These are phyloP conservation scores for Collybia nuda DNA, from an alignment of 768 basidiomycete genomes.

Conservation along the genomic window DNA sequence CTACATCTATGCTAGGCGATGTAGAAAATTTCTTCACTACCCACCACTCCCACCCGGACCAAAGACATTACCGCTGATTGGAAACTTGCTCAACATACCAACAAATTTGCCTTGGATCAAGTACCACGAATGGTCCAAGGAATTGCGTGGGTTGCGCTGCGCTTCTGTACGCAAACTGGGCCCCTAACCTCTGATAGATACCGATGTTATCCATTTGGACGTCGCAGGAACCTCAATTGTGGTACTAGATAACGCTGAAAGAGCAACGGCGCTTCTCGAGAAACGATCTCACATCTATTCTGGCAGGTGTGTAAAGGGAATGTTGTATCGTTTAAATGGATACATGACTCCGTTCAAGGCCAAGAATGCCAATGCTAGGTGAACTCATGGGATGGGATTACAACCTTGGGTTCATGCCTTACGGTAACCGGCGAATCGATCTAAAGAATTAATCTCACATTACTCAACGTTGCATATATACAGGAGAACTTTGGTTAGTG, in stretches of 20 bases:
- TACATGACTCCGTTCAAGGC: background rate
- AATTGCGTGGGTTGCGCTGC: background rate
- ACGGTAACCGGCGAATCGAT: background rate
- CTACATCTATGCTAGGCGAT: background rate
- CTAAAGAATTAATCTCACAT: background rate
- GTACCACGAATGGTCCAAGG: conserved; percentile 4
- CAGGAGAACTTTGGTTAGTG: conserved; percentile 1
- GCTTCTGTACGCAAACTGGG: background rate
- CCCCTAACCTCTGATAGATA: conserved; percentile 24
- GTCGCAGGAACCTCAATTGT: background rate
- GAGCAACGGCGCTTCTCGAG: conserved; percentile 41
- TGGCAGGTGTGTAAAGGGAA: conserved; percentile 21
- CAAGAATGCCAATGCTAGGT: conserved; percentile 10
- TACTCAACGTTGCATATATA: background rate
- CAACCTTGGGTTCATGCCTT: conserved; percentile 6
- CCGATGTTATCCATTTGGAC: background rate
- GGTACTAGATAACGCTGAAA: conserved; percentile 32
- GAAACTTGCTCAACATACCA: conserved; percentile 7
- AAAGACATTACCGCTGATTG: conserved; percentile 1
- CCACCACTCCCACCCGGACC: conserved; percentile 6
- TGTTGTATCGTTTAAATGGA: background rate
- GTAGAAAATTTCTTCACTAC: background rate
- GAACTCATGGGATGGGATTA: conserved; percentile 13
- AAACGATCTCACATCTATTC: conserved; percentile 41
- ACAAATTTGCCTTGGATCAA: conserved; percentile 2